phyloP scores from a whole-genome alignment of 1,139 yeast genomes.

The Yamadazyma blattariae region DNA sequence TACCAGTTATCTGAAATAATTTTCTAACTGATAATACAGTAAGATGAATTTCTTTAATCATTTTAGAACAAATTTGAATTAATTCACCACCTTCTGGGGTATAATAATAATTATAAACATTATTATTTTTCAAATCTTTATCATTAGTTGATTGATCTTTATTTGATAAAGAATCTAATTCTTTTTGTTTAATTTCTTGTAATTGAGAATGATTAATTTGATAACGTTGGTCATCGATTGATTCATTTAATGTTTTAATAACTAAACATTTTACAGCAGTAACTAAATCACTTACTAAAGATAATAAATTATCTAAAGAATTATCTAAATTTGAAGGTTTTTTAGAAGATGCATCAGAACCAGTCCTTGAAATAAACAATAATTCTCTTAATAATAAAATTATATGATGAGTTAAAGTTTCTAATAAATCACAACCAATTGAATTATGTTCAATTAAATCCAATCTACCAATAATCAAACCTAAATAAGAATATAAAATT shows the following conservation, averaged over 20 bases:
- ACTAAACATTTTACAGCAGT: slow-evolving; percentile 63
- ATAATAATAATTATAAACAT: slow-evolving; percentile 43
- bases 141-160: not conserved
- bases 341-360: slow-evolving; percentile 39
- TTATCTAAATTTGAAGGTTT: slow-evolving; percentile 50
- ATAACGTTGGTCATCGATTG: slow-evolving; percentile 24
- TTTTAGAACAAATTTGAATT: slow-evolving; percentile 58
- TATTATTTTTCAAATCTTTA: slow-evolving; percentile 2
- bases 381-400: slow-evolving; percentile 63
- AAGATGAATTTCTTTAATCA: slow-evolving; percentile 55
- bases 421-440: slow-evolving; percentile 64
- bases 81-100: slow-evolving; percentile 68
- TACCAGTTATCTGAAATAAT: slow-evolving; percentile 57
- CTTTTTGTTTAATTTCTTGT: slow-evolving; percentile 6
- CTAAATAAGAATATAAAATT: slow-evolving; percentile 66
- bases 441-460: slow-evolving; percentile 74
- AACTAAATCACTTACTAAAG: slow-evolving; percentile 64
- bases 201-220: slow-evolving; percentile 8
- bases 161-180: not conserved
- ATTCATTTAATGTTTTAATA: slow-evolving; percentile 47
- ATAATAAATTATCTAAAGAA: slow-evolving; percentile 54
- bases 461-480: slow-evolving; percentile 66
- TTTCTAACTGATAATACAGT: slow-evolving; percentile 46
- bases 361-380: slow-evolving; percentile 59
- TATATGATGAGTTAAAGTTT: slow-evolving; percentile 64